A percentile compares a stretch with the other conserved stretches of the same genome.
Evolutionary conservation across 1,284 basidiomycete genomes (phyloP).

Genomic region (Neolentinus lepideus): DNA sequence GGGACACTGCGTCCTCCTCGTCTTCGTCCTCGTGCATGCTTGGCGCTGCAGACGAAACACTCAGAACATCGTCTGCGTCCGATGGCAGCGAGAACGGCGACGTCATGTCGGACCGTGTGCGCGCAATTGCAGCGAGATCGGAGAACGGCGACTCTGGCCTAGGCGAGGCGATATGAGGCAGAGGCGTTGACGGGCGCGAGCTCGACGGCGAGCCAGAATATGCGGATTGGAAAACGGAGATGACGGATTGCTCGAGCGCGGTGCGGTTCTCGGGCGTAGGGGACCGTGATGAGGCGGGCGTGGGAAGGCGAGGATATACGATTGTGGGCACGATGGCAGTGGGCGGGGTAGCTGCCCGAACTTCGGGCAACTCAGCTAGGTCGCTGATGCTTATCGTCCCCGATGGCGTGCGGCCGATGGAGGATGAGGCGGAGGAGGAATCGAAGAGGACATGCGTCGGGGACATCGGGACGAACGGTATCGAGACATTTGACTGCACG

Average conservation of each 20-base stretch:
- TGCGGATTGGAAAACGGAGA: neutral
- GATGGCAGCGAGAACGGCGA: neutral
- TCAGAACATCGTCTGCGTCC: neutral
- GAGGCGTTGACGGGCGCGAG: neutral
- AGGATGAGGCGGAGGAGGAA: constrained; percentile 9
- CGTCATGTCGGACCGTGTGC: neutral
- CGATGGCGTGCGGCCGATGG: neutral
- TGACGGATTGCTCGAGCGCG: neutral
- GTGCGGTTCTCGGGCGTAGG: neutral
- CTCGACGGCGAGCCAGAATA: neutral
- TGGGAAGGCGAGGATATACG: neutral
- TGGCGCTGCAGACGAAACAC: neutral
- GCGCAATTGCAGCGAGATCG: neutral
- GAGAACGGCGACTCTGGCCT: neutral
- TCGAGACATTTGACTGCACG: constrained; percentile 31
- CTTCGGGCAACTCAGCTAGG: neutral
- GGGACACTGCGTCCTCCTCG: neutral
- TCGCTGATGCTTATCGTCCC: neutral
- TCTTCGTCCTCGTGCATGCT: neutral
- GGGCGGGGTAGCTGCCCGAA: neutral
- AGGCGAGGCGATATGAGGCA: neutral
- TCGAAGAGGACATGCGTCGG: constrained; percentile 44
- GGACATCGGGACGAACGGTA: constrained; percentile 36
- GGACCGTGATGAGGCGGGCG: neutral
- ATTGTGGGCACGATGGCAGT: neutral